phyloP scores from a whole-genome alignment of 768 basidiomycete genomes.

The Epithele typhae region DNA sequence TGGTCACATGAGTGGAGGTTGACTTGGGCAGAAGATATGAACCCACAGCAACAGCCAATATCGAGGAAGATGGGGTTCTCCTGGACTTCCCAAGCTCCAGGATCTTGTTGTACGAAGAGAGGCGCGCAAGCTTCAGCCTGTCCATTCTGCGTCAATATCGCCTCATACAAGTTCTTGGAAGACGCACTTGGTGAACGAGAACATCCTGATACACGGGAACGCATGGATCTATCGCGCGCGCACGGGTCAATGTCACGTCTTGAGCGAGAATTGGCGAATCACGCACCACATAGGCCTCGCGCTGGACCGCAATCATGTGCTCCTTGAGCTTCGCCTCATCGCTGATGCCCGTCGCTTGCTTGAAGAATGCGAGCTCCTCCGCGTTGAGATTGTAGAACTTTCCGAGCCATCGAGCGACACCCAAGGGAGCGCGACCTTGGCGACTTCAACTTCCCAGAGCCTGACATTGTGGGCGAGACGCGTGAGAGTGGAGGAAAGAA shows the following conservation, averaged over 20 bases:
- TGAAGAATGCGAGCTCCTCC: constrained; percentile 13
- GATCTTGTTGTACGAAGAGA: constrained; percentile 14
- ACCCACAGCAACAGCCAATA: constrained; percentile 38
- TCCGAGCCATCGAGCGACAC: constrained; percentile 1
- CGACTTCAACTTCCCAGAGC: neutral
- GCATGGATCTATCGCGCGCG: constrained; percentile 10
- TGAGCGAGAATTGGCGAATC: no score
- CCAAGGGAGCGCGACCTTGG: neutral
- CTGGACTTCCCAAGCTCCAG: constrained; percentile 32
- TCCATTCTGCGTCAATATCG: no score
- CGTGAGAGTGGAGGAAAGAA: neutral
- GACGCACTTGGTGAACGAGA: constrained; percentile 13
- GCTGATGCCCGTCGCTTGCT: constrained; percentile 23
- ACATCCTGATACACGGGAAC: constrained; percentile 18
- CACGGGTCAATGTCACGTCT: neutral
- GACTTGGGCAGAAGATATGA: neutral
- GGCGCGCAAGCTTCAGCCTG: constrained; percentile 13
- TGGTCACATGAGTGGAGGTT: no score
- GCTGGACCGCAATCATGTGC: constrained; percentile 22
- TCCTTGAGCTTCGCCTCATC: constrained; percentile 21
- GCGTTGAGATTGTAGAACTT: constrained; percentile 1
- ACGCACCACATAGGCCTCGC: constrained; percentile 21
- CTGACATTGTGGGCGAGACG: neutral
- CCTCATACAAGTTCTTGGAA: neutral
- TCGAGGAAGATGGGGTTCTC: constrained; percentile 35